These are phyloP conservation scores for Cydonia oblonga DNA, from an alignment of 331 rosid species.

Conservation along the genomic window DNA sequence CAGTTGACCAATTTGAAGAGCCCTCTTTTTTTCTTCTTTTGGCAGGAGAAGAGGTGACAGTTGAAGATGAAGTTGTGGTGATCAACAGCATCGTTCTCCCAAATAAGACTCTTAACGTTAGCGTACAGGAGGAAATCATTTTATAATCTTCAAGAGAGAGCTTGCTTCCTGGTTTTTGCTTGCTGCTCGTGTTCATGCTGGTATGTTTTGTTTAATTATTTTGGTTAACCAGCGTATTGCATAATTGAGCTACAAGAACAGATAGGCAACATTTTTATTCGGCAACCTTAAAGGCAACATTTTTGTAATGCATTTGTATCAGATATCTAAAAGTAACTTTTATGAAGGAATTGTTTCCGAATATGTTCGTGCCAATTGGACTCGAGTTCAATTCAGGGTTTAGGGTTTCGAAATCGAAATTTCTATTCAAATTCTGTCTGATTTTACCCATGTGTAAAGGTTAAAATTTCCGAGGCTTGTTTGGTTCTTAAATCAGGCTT, in stretches of 20 bases:
- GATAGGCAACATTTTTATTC: too few relatives aligned
- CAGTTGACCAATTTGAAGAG: neutral
- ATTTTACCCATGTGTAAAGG: too few relatives aligned
- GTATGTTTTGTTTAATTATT: too few relatives aligned
- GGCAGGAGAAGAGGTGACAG: conserved; percentile 41
- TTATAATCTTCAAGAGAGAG: conserved; percentile 11
- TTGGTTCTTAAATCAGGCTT: too few relatives aligned
- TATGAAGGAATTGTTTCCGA: neutral
- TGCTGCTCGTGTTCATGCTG: neutral
- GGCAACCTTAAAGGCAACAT: too few relatives aligned
- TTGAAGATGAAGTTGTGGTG: conserved; percentile 52
- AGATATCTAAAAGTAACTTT: neutral
- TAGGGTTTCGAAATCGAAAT: too few relatives aligned
- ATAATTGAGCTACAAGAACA: neutral
- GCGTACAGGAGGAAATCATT: conserved; percentile 41
- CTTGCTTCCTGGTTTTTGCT: neutral
- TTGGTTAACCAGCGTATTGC: neutral
- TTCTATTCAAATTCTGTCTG: too few relatives aligned
- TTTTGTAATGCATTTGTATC: neutral
- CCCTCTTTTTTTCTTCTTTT: neutral
- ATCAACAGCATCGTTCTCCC: conserved; percentile 45
- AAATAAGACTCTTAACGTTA: conserved; percentile 33
- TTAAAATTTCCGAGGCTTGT: too few relatives aligned
- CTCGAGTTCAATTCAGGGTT: too few relatives aligned
- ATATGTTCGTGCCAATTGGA: neutral